Conservation (phyloP, 164 flowering plant genomes). For the Sextonia rubra region DNA sequence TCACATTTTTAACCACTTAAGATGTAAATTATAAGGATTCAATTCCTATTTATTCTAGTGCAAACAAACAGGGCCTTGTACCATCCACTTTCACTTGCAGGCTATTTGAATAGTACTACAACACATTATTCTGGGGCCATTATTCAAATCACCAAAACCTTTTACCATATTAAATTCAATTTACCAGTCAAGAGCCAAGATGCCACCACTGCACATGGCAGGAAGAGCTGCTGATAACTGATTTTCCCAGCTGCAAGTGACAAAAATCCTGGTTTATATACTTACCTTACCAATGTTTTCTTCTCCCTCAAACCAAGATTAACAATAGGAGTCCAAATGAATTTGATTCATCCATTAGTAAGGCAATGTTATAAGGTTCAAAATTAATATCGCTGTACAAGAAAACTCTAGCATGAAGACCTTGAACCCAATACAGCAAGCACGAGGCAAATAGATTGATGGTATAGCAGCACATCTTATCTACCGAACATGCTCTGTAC, state of each 20-base stretch:
- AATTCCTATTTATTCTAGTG: too few relatives aligned
- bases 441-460: background rate
- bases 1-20: too few relatives aligned
- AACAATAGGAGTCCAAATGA: background rate
- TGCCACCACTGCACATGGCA: background rate
- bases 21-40: too few relatives aligned
- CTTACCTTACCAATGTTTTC: too few relatives aligned
- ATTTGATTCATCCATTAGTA: background rate
- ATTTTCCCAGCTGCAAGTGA: background rate
- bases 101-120: too few relatives aligned
- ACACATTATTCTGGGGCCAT: too few relatives aligned
- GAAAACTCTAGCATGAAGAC: background rate
- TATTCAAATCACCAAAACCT: too few relatives aligned
- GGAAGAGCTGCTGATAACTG: background rate
- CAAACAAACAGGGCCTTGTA: too few relatives aligned
- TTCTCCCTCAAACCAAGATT: background rate
- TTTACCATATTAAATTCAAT: too few relatives aligned
- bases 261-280: too few relatives aligned
- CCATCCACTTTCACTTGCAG: too few relatives aligned
- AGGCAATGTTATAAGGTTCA: background rate
- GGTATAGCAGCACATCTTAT: background rate
- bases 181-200: background rate
- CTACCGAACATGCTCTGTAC: background rate
- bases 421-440: background rate
- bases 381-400: constrained; percentile 4